Percentiles rank a stretch among this genome's conserved stretches.
phyloP scores from a whole-genome alignment of 1,284 basidiomycete species.

The Veloboletus limbatus region DNA sequence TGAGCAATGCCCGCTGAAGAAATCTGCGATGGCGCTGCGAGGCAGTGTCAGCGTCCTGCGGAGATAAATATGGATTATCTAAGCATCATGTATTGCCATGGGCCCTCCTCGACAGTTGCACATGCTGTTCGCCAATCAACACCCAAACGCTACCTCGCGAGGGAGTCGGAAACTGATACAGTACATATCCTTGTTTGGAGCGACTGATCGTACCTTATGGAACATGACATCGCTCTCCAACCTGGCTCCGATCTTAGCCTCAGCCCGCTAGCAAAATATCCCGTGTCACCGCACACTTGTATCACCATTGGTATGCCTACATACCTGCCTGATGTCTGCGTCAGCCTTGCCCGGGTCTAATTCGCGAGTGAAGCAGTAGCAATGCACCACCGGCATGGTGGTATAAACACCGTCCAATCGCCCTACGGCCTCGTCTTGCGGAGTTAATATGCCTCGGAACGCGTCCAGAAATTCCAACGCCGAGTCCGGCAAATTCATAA shows the following conservation, averaged over 20 bases:
- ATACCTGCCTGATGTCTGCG: slow-evolving; percentile 76
- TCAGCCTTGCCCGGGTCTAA: slow-evolving; percentile 66
- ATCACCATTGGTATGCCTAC: slow-evolving; percentile 23
- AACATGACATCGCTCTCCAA: slow-evolving; percentile 57
- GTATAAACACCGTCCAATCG: slow-evolving; percentile 48
- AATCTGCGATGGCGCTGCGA: no score
- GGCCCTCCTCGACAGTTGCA: no score
- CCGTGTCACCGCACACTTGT: slow-evolving; percentile 6
- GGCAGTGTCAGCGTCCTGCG: no score
- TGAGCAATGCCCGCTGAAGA: no score
- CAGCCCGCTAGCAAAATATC: slow-evolving; percentile 60
- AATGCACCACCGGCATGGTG: slow-evolving; percentile 89
- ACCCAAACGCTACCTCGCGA: slow-evolving; percentile 46
- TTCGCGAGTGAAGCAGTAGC: slow-evolving; percentile 95
- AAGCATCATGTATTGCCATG: slow-evolving; percentile 18
- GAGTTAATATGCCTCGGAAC: slow-evolving; percentile 70
- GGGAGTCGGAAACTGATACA: slow-evolving; percentile 92
- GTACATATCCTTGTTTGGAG: slow-evolving; percentile 98
- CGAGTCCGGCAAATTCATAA: slow-evolving; percentile 96
- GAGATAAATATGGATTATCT: slow-evolving; percentile 28
- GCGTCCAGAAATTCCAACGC: slow-evolving; percentile 90
- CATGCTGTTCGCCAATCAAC: no score
- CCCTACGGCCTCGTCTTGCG: slow-evolving; percentile 33
- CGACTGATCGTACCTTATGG: slow-evolving; percentile 88
- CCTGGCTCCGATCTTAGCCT: slow-evolving; percentile 57